Evolutionary conservation across 148 eudicot genomes (phyloP).

Genomic region (Diospyros lotus): DNA sequence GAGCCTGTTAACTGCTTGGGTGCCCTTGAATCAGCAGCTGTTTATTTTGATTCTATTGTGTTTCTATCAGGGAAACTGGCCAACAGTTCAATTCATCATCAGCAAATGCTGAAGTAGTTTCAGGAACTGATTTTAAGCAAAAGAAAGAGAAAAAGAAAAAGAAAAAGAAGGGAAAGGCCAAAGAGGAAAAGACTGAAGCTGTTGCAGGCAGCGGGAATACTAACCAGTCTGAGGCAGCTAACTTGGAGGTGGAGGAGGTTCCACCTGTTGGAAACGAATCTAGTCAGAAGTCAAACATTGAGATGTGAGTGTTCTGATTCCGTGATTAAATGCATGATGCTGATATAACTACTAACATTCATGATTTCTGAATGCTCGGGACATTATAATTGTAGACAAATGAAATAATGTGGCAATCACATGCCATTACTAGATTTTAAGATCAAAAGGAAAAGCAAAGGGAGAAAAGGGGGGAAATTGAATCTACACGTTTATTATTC

Average conservation of each 20-base stretch:
- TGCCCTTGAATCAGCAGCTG: neutral
- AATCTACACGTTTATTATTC: neutral
- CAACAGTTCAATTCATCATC: constrained; percentile 13
- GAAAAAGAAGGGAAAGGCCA: constrained; percentile 37
- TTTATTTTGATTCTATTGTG: neutral
- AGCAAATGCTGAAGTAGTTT: constrained; percentile 13
- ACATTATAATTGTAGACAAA: neutral
- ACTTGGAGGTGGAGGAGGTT: constrained; percentile 5
- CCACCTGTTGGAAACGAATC: constrained; percentile 15
- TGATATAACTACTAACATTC: neutral
- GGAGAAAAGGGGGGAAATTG: neutral
- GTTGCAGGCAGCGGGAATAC: neutral
- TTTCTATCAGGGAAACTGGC: constrained; percentile 19
- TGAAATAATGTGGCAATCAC: neutral
- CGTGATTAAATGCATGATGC: neutral
- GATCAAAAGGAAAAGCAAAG: neutral
- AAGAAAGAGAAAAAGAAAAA: constrained; percentile 50
- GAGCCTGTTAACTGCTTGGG: constrained; percentile 7
- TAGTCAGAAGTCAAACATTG: constrained; percentile 18
- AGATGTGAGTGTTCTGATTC: constrained; percentile 24
- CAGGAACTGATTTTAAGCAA: constrained; percentile 36
- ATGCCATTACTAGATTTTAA: neutral
- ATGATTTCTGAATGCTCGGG: neutral
- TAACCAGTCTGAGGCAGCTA: constrained; percentile 4
- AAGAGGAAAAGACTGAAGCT: constrained; percentile 24